Evolutionary conservation across 768 basidiomycete species (phyloP).

Genomic region (Xerocomellus amylosporus): DNA sequence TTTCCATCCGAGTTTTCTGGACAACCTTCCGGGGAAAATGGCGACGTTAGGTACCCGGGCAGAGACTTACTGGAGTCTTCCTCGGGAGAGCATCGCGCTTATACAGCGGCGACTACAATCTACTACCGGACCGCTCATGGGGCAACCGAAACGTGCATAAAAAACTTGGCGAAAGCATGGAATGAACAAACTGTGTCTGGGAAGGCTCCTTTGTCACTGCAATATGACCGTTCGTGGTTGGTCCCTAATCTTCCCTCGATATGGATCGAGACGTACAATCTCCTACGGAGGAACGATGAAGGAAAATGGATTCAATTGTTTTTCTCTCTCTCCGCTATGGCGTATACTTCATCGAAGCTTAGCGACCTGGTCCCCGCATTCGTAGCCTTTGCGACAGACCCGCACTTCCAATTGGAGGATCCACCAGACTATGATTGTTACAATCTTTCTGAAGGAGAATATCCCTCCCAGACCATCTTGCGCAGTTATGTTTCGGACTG

Average conservation of each 20-base stretch:
- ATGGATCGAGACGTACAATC: constrained; percentile 32
- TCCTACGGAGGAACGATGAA: constrained; percentile 16
- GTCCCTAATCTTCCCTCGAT: constrained; percentile 10
- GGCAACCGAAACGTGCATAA: neutral
- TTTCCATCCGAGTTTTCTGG: constrained; percentile 13
- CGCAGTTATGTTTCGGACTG: neutral
- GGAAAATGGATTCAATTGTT: constrained; percentile 20
- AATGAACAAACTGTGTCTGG: neutral
- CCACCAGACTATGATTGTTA: constrained; percentile 21
- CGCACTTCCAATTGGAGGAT: constrained; percentile 3
- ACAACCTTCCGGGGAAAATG: neutral
- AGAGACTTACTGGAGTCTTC: constrained; percentile 5
- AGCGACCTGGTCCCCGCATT: constrained; percentile 24
- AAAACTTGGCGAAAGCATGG: constrained; percentile 11
- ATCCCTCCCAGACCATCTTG: neutral
- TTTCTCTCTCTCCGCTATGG: constrained; percentile 35
- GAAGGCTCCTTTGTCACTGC: constrained; percentile 7
- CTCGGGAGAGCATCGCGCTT: constrained; percentile 16
- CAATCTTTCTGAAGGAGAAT: constrained; percentile 8
- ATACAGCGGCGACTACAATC: constrained; percentile 12
- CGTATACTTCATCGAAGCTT: constrained; percentile 21
- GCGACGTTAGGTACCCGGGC: constrained; percentile 11
- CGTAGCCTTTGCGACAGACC: constrained; percentile 29
- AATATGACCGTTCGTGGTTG: constrained; percentile 33
- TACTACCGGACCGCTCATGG: neutral